Evolutionary conservation across 345 rosid species (phyloP).

Genomic region (Viola odorata): DNA sequence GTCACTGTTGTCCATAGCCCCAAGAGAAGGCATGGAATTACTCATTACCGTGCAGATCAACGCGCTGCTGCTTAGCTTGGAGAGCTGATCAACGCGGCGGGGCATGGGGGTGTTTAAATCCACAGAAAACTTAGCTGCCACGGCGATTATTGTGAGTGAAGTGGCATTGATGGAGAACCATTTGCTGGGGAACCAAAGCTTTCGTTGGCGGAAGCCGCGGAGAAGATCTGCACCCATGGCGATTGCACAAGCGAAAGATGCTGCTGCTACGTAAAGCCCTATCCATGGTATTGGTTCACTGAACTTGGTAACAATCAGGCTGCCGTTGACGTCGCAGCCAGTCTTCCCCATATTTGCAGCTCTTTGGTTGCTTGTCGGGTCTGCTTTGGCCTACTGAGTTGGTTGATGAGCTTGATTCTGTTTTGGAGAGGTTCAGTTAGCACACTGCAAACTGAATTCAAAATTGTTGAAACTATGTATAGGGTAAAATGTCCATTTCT

Average conservation of each 20-base stretch:
- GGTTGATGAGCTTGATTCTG: too few species aligned
- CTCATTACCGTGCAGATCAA: constrained; percentile 74
- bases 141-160: constrained; percentile 60
- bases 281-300: constrained; percentile 77
- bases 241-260: constrained; percentile 61
- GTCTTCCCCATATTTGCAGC: constrained; percentile 30
- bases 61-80: constrained; percentile 75
- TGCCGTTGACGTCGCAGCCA: constrained; percentile 69
- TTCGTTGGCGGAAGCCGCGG: constrained; percentile 49
- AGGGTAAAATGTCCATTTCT: too few species aligned
- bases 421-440: too few species aligned
- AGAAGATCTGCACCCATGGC: constrained; percentile 69
- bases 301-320: constrained; percentile 50
- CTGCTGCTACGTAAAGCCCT: constrained; percentile 72
- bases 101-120: constrained; percentile 96
- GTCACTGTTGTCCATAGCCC: constrained; percentile 59
- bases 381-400: not conserved
- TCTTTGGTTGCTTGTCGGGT: not conserved
- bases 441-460: too few species aligned
- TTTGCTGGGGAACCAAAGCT: constrained; percentile 71
- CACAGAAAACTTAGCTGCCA: constrained; percentile 72
- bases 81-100: constrained; percentile 66
- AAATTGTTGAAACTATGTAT: too few species aligned
- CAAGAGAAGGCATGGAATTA: constrained; percentile 84
- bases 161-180: constrained; percentile 73